Percentiles rank a stretch among this genome's conserved stretches.
Evolutionary conservation across 768 basidiomycete genomes (phyloP).

Genomic region (Rhodotorula paludigena): DNA sequence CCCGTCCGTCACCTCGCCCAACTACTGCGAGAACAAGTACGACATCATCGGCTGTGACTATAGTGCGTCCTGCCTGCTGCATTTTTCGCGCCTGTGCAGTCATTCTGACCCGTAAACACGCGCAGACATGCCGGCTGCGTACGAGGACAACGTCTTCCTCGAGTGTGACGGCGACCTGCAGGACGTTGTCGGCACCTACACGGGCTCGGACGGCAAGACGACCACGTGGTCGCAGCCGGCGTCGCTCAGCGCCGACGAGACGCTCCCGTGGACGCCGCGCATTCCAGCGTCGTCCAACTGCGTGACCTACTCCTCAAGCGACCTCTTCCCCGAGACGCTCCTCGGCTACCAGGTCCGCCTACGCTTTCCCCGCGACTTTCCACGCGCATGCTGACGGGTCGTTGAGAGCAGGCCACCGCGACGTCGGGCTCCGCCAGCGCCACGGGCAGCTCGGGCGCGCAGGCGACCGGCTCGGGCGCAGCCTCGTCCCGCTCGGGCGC

Average conservation of each 20-base stretch:
- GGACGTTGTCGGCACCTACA: constrained; percentile 27
- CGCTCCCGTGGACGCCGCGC: constrained; percentile 24
- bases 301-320: constrained; percentile 9
- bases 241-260: constrained; percentile 5
- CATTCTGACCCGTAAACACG: no score
- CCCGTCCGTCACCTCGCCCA: no score
- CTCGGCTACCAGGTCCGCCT: constrained; percentile 12
- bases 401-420: not conserved
- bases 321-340: constrained; percentile 7
- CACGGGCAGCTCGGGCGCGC: not conserved
- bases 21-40: constrained; percentile 29
- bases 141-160: constrained; percentile 25
- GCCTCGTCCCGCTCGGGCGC: not conserved
- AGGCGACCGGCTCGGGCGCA: not conserved
- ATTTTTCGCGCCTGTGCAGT: no score
- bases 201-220: constrained; percentile 7
- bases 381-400: no score
- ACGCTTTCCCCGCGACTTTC: not conserved
- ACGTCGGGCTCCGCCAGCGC: not conserved
- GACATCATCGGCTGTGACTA: constrained; percentile 33
- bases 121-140: constrained; percentile 28
- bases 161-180: constrained; percentile 29
- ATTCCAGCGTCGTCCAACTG: constrained; percentile 24
- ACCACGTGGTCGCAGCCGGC: constrained; percentile 21
- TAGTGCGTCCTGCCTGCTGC: constrained; percentile 7